Evolutionary conservation across 2,329 filamentous ascomycete genomes (phyloP).

Genomic region (Fusarium equiseti): DNA sequence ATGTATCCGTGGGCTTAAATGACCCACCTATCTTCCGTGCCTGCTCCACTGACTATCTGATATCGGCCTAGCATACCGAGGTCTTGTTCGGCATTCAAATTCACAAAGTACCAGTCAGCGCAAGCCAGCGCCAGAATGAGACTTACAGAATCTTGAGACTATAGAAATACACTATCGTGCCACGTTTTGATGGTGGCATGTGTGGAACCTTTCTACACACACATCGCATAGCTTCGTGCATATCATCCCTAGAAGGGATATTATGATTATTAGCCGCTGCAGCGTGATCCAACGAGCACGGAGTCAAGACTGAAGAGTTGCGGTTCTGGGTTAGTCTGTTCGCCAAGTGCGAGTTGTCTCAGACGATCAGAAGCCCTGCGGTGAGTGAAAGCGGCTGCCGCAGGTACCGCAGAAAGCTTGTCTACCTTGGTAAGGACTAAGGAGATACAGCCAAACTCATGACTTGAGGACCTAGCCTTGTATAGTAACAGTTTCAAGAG

Average conservation of each 20-base stretch:
- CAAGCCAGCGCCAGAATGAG: not conserved
- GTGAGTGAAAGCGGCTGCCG: conserved; percentile 12
- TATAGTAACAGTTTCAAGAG: not conserved
- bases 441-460: not conserved
- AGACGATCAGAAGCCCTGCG: not conserved
- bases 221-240: not conserved
- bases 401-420: conserved; percentile 7
- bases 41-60: conserved; percentile 1
- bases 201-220: conserved; percentile 5
- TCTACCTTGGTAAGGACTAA: not conserved
- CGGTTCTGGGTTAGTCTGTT: not conserved
- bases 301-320: conserved; percentile 2
- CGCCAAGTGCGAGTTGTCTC: not conserved
- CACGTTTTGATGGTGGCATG: conserved; percentile 18
- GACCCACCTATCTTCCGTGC: not conserved
- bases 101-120: not conserved
- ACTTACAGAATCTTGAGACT: not conserved
- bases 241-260: not conserved
- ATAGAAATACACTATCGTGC: not conserved
- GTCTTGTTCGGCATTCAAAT: conserved; percentile 13
- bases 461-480: not conserved
- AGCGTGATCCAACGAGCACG: not conserved
- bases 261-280: not conserved
- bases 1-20: not conserved
- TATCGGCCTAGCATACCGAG: conserved; percentile 11